Base-by-base conservation (phyloP, 805 yeast genomes). In the Wickerhamomyces sydowiorum region DNA sequence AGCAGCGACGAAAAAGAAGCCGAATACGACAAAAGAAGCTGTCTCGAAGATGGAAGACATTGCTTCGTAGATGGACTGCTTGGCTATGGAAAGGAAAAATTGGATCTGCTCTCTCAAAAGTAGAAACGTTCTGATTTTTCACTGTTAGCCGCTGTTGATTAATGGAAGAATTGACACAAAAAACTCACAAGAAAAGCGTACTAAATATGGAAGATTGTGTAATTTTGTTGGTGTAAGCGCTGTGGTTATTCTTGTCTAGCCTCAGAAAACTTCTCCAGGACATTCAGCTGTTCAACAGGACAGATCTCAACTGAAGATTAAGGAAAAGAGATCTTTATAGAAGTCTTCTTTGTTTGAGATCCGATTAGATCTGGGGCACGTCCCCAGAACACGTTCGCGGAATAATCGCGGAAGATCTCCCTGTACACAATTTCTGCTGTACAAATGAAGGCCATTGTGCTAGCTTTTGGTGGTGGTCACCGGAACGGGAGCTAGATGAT, bases 1-100 rank as follows among this genome's bases (percentile, higher is more conserved):
- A 20, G 42, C 46, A 3, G 42, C 41, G 5, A 41, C n/a, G 22
- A 40, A 39, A 6, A 34, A 37, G 3, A 33, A 22, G 18, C 45
- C 42, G 29, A 54, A 54, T 20, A 50, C 42, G 12, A 39, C 38
- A 15, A 52, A 43, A 31, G 50, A 53, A 21, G 53, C 1, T 2
- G 51, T 41, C 14, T 56, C 40, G 17, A 38, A 42, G 4, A 48
- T 41, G 19, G 38, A 45, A 37, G 43, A 43, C 44, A 23, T 37
- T 20, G 25, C 18, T 18, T 28, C n/a, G 19, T 13, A 27, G 21
- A 7, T 9, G 19, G 25, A 24, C 12, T 5, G 23, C 6, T 9
- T n/a, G n/a, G 14, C 6, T 14, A 24, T 8, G 8, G 27, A 24
- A 24, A 12, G 27, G 10, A 24, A 24, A 8, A 24, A 12, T 24